Base-by-base conservation (phyloP, 805 yeast species). In the Ogataea zsoltii region DNA sequence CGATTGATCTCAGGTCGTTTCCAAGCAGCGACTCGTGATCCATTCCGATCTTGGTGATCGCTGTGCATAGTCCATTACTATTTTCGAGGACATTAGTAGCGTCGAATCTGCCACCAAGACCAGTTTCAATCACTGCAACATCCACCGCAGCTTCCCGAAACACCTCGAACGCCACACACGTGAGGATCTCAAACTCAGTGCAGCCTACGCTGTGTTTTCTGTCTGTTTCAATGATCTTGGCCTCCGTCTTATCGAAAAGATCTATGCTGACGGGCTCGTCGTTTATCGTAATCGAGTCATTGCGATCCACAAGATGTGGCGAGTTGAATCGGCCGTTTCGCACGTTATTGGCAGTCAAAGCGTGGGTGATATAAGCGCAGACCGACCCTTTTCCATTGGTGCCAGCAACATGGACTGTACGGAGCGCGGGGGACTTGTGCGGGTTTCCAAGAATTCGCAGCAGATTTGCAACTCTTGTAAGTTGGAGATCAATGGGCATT, bases 301-400 rank as follows among this genome's bases (percentile, higher is more conserved):
- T 80, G 33, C 84, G 77, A 36, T 78, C 68, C 2, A 88, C 54
- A 54, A 92, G 63, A 66, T 91, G 96, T 1, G 99, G 99, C 3
- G 96, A 85, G 1, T 95, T 90, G 69, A 90, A 92, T 49, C 84
- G 77, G 0, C 98, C 98, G 42, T 82, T 79, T 21, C 65, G 60
- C 33, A 77, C 65, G 1, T 68, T 69, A 17, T 79, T 71, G 12
- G 63, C 61, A 16, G 78, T 72, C 19, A 91, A 64, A 2, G 84
- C 71, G 14, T 89, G 80, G 3, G 89, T 74, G 7, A 94, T 47
- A 61, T 90, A 91, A 0, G 97, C 83, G 47, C 96, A 82, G 0
- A 91, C 87, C 0, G 97, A 90, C 0, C 99, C 99, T 60, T 92
- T 92, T 0, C 99, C 99, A 61, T 92, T 92, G 7, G 99, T 92